phyloP scores from a whole-genome alignment of 208 protist species.

The Trypanosoma conorhini region DNA sequence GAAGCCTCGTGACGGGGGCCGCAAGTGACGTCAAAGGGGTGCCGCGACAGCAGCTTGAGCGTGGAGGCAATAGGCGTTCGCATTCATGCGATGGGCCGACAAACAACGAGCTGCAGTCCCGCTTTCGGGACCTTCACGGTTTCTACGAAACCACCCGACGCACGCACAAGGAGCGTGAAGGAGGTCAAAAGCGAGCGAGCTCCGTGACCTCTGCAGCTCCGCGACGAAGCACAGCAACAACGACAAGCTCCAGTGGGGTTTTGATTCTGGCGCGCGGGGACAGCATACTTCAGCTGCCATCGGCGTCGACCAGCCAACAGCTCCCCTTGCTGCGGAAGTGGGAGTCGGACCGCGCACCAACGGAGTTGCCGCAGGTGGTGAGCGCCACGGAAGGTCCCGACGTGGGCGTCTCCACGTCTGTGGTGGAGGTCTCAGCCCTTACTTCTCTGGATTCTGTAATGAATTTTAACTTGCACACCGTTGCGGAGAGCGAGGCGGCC shows the following conservation, averaged over 20 bases:
- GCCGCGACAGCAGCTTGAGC: slow-evolving; percentile 5
- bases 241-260: slow-evolving; percentile 15
- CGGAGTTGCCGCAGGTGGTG: slow-evolving; percentile 12
- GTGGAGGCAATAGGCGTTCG: slow-evolving; percentile 28
- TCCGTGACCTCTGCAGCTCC: neutral
- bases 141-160: slow-evolving; percentile 44
- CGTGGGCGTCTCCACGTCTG: slow-evolving; percentile 26
- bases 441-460: slow-evolving; percentile 29
- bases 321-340: slow-evolving; percentile 15
- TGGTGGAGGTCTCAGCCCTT: slow-evolving; percentile 64
- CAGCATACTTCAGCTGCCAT: slow-evolving; percentile 17
- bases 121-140: slow-evolving; percentile 63
- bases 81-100: slow-evolving; percentile 53
- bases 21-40: neutral
- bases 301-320: neutral
- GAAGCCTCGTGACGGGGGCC: neutral
- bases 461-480: slow-evolving; percentile 3
- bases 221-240: neutral
- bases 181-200: neutral
- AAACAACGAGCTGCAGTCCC: slow-evolving; percentile 51
- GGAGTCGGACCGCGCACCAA: slow-evolving; percentile 10
- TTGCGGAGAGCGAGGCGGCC: slow-evolving; percentile 8
- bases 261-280: slow-evolving; percentile 16
- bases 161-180: slow-evolving; percentile 30
- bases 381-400: slow-evolving; percentile 1